Percentiles rank a stretch among this genome's conserved stretches.
Conservation (phyloP, 345 rosid species). For the Ailanthus altissimus region DNA sequence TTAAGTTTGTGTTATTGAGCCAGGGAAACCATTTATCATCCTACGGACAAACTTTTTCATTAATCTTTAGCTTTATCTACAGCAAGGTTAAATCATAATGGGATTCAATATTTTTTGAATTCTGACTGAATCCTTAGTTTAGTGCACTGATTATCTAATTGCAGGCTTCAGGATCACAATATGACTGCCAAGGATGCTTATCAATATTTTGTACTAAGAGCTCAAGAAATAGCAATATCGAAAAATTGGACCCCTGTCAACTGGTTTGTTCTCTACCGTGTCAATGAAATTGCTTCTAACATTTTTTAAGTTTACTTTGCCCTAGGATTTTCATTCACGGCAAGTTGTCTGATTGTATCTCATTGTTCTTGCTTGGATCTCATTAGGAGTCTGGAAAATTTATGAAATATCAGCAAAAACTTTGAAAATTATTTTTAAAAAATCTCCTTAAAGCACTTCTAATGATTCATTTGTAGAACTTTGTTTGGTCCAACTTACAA, state of each 20-base stretch:
- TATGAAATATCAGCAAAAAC: not conserved
- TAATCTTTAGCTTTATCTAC: not conserved
- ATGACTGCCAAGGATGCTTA: slow-evolving; percentile 55
- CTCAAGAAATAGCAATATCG: slow-evolving; percentile 61
- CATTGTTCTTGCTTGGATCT: not conserved
- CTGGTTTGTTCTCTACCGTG: slow-evolving; percentile 39
- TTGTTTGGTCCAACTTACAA: not conserved
- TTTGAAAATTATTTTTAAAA: not conserved
- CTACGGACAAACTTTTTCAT: not conserved
- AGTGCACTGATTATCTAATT: slow-evolving; percentile 26
- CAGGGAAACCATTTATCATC: not conserved
- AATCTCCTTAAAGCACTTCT: not conserved
- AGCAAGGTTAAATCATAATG: not conserved
- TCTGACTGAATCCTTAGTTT: not conserved
- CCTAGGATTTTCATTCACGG: not conserved
- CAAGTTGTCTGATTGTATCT: not conserved
- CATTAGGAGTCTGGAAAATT: not conserved
- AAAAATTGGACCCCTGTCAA: slow-evolving; percentile 62
- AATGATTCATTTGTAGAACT: not conserved
- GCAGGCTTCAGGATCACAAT: slow-evolving; percentile 72
- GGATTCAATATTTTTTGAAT: slow-evolving; percentile 2
- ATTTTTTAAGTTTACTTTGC: slow-evolving; percentile 10
- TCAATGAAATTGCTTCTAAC: not conserved
- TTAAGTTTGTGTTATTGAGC: slow-evolving; percentile 6
- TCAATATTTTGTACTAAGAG: slow-evolving; percentile 52